Percentiles rank a stretch among this genome's conserved stretches.
These are phyloP conservation scores for Sutorius australiensis DNA, from an alignment of 768 basidiomycete genomes.

Conservation along the genomic window DNA sequence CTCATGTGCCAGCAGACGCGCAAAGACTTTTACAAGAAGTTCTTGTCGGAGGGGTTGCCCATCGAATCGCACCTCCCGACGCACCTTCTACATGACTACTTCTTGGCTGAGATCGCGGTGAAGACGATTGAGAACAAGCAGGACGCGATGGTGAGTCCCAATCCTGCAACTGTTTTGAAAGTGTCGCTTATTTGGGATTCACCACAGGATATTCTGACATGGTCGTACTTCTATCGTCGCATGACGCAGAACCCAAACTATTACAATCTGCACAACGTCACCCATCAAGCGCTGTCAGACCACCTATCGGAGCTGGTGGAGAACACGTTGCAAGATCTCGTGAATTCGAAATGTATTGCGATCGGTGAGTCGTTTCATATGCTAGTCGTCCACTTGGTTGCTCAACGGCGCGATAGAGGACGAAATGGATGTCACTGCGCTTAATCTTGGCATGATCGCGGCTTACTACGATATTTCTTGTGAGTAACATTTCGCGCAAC, in stretches of 20 bases:
- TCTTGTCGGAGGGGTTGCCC: constrained; percentile 93
- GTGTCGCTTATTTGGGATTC: background rate
- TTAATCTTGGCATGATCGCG: constrained; percentile 98
- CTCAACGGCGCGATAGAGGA: constrained; percentile 48
- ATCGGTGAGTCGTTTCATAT: constrained; percentile 52
- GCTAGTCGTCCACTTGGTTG: background rate
- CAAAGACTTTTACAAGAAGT: constrained; percentile 99
- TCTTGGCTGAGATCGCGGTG: constrained; percentile 96
- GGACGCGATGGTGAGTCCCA: constrained; percentile 73
- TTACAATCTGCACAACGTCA: constrained; percentile 92
- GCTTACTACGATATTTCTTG: constrained; percentile 94
- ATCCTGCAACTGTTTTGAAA: background rate
- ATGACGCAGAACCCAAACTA: constrained; percentile 98
- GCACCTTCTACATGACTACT: constrained; percentile 91
- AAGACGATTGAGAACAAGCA: constrained; percentile 99
- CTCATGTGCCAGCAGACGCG: constrained; percentile 97
- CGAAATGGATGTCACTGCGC: constrained; percentile 87
- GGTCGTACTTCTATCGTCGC: constrained; percentile 97
- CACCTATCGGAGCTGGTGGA: constrained; percentile 96
- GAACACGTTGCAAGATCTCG: constrained; percentile 84
- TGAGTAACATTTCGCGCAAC: constrained; percentile 34
- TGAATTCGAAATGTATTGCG: constrained; percentile 91
- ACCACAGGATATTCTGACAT: constrained; percentile 86
- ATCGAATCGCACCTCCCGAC: constrained; percentile 94
- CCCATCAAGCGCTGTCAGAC: constrained; percentile 92